These are phyloP conservation scores for Trichoderma cornu-damae DNA, from an alignment of 2,329 filamentous ascomycete species.

Conservation along the genomic window DNA sequence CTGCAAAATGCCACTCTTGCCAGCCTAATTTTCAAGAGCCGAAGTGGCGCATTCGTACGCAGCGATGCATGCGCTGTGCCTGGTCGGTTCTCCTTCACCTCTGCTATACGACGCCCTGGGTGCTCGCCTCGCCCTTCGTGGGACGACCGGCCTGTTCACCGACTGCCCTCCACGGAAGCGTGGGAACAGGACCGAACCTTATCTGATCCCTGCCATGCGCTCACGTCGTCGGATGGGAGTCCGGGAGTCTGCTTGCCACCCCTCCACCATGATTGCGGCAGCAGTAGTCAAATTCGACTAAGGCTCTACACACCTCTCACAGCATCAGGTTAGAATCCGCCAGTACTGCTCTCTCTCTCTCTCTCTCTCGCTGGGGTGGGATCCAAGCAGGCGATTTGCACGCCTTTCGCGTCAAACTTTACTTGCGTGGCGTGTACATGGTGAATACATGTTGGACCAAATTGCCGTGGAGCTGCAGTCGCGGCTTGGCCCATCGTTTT, in stretches of 20 bases:
- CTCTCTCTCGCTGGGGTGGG: neutral
- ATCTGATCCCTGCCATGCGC: constrained; percentile 3
- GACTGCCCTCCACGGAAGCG: neutral
- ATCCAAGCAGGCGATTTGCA: neutral
- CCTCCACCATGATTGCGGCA: constrained; percentile 1
- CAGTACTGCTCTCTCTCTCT: neutral
- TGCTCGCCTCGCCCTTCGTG: neutral
- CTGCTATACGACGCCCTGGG: neutral
- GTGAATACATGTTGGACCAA: neutral
- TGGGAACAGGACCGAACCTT: constrained; percentile 9
- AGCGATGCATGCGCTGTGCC: neutral
- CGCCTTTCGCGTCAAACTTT: neutral
- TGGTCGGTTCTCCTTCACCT: neutral
- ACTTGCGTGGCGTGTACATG: neutral
- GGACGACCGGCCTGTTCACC: neutral
- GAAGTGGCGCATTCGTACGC: constrained; percentile 17
- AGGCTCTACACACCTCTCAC: constrained; percentile 14
- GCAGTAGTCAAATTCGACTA: constrained; percentile 14
- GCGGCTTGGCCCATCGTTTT: neutral
- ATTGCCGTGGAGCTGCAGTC: neutral
- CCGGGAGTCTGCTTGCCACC: constrained; percentile 8
- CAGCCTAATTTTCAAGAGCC: constrained; percentile 18
- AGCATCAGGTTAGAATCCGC: constrained; percentile 12
- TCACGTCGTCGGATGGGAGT: neutral
- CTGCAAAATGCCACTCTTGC: neutral